Percentiles rank a stretch among this genome's conserved stretches.
These are phyloP conservation scores for Pseudopithomyces chartarum DNA, from an alignment of 2,329 filamentous ascomycete species.

Conservation along the genomic window DNA sequence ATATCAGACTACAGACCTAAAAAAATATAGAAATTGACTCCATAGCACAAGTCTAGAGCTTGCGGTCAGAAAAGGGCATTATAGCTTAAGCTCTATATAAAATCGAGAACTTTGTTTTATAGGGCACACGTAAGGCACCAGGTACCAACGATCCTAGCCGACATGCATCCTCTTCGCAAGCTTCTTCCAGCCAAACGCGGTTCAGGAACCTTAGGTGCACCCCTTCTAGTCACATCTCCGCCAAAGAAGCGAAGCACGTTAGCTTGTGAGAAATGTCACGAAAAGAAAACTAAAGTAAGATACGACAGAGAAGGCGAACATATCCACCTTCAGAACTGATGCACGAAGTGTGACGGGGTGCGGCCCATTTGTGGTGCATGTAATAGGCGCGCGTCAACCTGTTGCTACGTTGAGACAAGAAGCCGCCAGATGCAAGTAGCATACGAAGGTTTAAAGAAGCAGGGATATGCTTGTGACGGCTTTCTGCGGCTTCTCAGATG, in stretches of 20 bases:
- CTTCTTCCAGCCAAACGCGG: not conserved
- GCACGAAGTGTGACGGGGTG: slow-evolving; percentile 12
- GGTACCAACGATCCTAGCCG: not conserved
- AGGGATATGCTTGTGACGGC: not conserved
- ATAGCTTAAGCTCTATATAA: not conserved
- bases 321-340: not conserved
- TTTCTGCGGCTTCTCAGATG: not conserved
- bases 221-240: not conserved
- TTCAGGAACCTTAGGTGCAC: not conserved
- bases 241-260: not conserved
- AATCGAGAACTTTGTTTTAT: not conserved
- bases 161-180: not conserved
- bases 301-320: not conserved
- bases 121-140: not conserved
- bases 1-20: too few species aligned
- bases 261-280: not conserved
- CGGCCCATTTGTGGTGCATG: slow-evolving; percentile 15
- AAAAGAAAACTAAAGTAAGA: not conserved
- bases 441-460: slow-evolving; percentile 11
- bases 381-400: slow-evolving; percentile 6
- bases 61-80: too few species aligned
- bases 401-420: slow-evolving; percentile 10
- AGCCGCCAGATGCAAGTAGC: slow-evolving; percentile 12
- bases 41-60: too few species aligned
- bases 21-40: too few species aligned